Conservation (phyloP, 2,329 filamentous ascomycete genomes). For the Cadophora sp. region DNA sequence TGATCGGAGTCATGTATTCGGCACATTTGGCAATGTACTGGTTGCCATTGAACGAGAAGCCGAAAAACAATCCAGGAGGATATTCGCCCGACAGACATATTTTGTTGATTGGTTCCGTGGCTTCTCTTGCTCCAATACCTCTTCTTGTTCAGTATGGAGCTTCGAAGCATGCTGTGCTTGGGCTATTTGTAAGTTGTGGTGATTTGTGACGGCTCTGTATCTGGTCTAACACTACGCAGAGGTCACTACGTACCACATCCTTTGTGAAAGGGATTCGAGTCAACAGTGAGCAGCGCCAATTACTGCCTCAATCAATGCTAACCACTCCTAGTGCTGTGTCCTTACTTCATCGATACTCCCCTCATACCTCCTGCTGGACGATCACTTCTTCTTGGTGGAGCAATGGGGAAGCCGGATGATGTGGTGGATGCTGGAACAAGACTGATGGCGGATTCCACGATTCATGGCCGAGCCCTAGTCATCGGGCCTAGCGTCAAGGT, state of each 20-base stretch:
- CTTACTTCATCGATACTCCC: conserved; percentile 71
- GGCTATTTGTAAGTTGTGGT: conserved; percentile 40
- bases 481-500: conserved; percentile 62
- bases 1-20: conserved; percentile 70
- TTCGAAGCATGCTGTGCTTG: conserved; percentile 71
- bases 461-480: conserved; percentile 62
- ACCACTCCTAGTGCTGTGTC: conserved; percentile 55
- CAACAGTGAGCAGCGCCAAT: conserved; percentile 56
- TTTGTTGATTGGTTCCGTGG: conserved; percentile 67
- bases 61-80: conserved; percentile 43
- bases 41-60: conserved; percentile 57
- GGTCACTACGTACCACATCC: conserved; percentile 59
- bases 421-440: conserved; percentile 70
- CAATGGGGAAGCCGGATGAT: conserved; percentile 58
- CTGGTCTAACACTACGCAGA: conserved; percentile 32
- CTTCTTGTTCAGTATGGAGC: conserved; percentile 58
- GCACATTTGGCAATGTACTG: conserved; percentile 68
- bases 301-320: neutral
- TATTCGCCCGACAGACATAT: conserved; percentile 62
- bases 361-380: conserved; percentile 56
- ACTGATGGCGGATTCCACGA: conserved; percentile 62
- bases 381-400: conserved; percentile 61
- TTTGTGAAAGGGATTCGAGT: conserved; percentile 60
- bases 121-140: conserved; percentile 56
- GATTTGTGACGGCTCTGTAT: conserved; percentile 51